phyloP scores from a whole-genome alignment of 2,329 filamentous ascomycete species.

The Penicillium polonicum region DNA sequence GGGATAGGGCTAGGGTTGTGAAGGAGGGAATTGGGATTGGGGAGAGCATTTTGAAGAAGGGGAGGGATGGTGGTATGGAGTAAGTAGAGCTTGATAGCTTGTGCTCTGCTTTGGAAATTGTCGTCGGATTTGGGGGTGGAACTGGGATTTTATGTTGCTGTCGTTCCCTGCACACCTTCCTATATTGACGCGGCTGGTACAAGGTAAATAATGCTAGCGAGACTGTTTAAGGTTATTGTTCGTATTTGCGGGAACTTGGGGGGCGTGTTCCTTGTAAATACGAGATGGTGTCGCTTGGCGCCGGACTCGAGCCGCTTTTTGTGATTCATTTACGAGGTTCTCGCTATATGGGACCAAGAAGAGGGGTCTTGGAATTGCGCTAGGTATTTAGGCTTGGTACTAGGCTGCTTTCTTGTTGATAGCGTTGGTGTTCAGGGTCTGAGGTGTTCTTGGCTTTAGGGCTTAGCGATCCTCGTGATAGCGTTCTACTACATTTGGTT shows the following conservation, averaged over 20 bases:
- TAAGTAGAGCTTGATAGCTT: not conserved
- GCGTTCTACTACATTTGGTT: not conserved
- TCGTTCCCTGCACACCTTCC: not conserved
- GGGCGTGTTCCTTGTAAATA: slow-evolving; percentile 12
- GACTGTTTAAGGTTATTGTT: not conserved
- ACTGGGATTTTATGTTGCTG: not conserved
- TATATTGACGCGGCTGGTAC: not conserved
- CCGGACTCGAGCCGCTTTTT: slow-evolving; percentile 15
- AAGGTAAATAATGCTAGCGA: not conserved
- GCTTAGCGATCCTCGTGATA: not conserved
- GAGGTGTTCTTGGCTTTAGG: not conserved
- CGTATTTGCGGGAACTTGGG: not conserved
- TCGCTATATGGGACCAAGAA: not conserved
- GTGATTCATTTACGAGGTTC: not conserved
- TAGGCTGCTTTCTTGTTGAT: not conserved
- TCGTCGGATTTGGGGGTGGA: not conserved
- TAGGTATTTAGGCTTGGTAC: not conserved
- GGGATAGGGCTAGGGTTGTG: not conserved
- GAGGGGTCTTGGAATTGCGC: too few relatives aligned
- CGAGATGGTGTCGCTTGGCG: slow-evolving; percentile 18
- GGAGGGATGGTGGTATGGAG: not conserved
- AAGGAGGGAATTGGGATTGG: not conserved
- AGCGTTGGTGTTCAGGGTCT: not conserved
- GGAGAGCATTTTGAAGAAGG: slow-evolving; percentile 2
- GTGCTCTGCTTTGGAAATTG: not conserved